These are phyloP conservation scores for Phytopythium helicoides DNA, from an alignment of 352 stramenopile species.

Conservation along the genomic window DNA sequence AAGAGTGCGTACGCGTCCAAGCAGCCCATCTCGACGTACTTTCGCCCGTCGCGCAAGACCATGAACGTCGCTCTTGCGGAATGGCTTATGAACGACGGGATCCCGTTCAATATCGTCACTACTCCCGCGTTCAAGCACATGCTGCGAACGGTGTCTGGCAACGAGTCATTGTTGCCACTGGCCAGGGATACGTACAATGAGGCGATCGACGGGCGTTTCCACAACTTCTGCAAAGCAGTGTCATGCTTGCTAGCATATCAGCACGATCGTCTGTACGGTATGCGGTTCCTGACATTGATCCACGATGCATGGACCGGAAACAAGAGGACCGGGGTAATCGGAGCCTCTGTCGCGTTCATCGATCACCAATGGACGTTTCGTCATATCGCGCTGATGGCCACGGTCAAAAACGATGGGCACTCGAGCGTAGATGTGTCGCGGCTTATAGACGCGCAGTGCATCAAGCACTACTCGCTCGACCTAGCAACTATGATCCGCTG, in stretches of 20 bases:
- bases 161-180: background rate
- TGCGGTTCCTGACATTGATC: background rate
- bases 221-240: background rate
- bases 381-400: background rate
- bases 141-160: background rate
- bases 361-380: conserved; percentile 3
- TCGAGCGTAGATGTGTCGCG: background rate
- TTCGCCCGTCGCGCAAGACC: background rate
- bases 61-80: background rate
- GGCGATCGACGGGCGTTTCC: background rate
- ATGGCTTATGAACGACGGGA: background rate
- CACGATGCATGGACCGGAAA: background rate
- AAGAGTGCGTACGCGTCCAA: background rate
- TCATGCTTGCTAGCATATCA: background rate
- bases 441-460: background rate
- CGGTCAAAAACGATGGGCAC: conserved; percentile 2
- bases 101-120: background rate
- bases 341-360: background rate
- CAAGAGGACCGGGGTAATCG: background rate
- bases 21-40: background rate
- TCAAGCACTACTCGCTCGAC: background rate
- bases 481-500: background rate
- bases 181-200: background rate
- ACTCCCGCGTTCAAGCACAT: background rate
- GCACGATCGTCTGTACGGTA: background rate